These are phyloP conservation scores for Colletotrichum sp. DNA, from an alignment of 2,329 filamentous ascomycete genomes.

Conservation along the genomic window DNA sequence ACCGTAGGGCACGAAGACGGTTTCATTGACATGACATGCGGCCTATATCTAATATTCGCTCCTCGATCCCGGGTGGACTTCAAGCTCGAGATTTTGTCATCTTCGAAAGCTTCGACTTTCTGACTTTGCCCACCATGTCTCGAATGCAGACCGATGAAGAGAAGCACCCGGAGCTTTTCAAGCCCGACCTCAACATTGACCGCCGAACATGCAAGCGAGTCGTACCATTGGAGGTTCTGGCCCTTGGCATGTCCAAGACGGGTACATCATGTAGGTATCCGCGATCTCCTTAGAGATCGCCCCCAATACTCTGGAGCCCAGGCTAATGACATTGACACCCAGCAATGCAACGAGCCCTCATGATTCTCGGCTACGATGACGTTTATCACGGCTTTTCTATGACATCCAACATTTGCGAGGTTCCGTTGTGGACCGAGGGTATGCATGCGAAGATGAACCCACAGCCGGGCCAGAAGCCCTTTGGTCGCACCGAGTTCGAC, in stretches of 20 bases:
- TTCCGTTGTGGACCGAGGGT: conserved; percentile 8
- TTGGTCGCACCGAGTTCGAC: conserved; percentile 22
- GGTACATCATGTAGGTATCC: conserved; percentile 23
- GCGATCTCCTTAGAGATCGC: conserved; percentile 26
- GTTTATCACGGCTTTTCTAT: conserved; percentile 34
- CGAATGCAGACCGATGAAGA: conserved; percentile 24
- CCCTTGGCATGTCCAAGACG: conserved; percentile 20
- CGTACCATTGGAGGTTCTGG: conserved; percentile 22
- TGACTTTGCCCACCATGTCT: background rate
- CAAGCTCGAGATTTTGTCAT: fast-evolving
- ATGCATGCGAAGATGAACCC: conserved; percentile 26
- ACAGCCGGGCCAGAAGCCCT: conserved; percentile 25
- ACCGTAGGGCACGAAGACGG: background rate
- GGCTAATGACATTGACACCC: background rate
- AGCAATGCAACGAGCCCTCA: conserved; percentile 31
- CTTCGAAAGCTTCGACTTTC: background rate
- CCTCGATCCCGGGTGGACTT: background rate
- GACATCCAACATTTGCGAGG: conserved; percentile 16
- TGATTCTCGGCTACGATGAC: conserved; percentile 34
- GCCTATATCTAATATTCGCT: background rate
- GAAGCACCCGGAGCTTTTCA: conserved; percentile 23
- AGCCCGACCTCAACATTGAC: conserved; percentile 19
- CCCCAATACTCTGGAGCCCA: background rate
- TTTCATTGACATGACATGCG: background rate
- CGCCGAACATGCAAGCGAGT: conserved; percentile 16